phyloP scores from a whole-genome alignment of 176 grass and related monocot genomes.

The Bonia amplexicaulis region DNA sequence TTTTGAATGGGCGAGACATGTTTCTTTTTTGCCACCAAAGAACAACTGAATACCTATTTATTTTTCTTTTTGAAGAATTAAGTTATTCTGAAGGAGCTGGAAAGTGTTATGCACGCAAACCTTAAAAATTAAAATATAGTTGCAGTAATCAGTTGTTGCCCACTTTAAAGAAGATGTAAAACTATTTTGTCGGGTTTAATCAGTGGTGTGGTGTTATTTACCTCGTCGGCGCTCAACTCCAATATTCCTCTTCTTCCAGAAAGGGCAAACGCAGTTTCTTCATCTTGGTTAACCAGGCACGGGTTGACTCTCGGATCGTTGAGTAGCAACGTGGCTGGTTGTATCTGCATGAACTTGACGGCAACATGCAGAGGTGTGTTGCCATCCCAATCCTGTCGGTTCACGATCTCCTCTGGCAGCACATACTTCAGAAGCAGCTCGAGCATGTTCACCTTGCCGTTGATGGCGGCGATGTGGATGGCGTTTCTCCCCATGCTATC shows the following conservation, averaged over 20 bases:
- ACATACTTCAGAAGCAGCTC: not conserved
- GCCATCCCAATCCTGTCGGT: not conserved
- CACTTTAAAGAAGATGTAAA: too few species aligned
- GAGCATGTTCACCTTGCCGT: not conserved
- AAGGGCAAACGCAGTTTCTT: not conserved
- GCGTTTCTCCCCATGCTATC: not conserved
- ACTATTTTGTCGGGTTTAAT: not conserved
- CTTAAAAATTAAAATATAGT: too few species aligned
- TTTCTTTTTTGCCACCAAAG: too few species aligned
- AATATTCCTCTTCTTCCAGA: not conserved
- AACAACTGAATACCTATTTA: too few species aligned
- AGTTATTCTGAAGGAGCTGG: too few species aligned
- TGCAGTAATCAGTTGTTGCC: too few species aligned
- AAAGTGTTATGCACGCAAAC: too few species aligned
- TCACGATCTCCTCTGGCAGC: not conserved
- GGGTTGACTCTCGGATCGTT: conserved; percentile 5
- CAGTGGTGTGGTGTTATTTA: not conserved
- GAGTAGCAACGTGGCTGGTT: not conserved
- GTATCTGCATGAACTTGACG: not conserved
- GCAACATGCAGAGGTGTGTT: conserved; percentile 27
- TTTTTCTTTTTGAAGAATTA: too few species aligned
- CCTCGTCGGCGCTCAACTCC: not conserved
- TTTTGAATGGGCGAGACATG: too few species aligned
- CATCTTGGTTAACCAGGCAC: not conserved
- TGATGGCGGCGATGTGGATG: not conserved